These are phyloP conservation scores for Obelidium mucronatum DNA, from an alignment of 192 early-diverging fungal species.

Conservation along the genomic window DNA sequence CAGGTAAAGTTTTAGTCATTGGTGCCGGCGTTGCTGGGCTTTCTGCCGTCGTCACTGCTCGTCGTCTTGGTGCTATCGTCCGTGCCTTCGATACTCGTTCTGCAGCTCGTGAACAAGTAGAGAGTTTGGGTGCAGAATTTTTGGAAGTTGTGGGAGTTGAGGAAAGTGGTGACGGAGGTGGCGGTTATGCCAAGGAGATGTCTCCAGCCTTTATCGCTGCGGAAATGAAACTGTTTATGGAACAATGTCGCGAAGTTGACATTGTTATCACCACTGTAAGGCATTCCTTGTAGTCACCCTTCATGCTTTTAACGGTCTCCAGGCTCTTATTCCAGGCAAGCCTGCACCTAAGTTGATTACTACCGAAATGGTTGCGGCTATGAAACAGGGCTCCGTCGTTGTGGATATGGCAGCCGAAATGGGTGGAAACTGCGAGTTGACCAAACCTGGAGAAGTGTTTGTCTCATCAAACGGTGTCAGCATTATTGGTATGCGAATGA, in stretches of 20 bases:
- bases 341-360: conserved; percentile 47
- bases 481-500: conserved; percentile 34
- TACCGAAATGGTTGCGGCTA: conserved; percentile 38
- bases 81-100: conserved; percentile 45
- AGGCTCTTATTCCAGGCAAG: conserved; percentile 48
- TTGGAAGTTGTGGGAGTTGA: conserved; percentile 37
- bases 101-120: conserved; percentile 45
- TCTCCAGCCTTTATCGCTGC: conserved; percentile 42
- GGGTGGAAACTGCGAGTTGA: conserved; percentile 47
- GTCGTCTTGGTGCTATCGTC: conserved; percentile 50
- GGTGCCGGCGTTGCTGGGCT: conserved; percentile 51
- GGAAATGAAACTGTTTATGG: conserved; percentile 38
- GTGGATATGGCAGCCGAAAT: conserved; percentile 49
- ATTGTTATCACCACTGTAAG: conserved; percentile 47
- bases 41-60: conserved; percentile 39
- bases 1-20: conserved; percentile 44
- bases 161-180: conserved; percentile 40
- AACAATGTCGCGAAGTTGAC: conserved; percentile 44
- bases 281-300: background rate
- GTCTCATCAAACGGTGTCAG: conserved; percentile 41
- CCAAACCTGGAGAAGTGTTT: conserved; percentile 41
- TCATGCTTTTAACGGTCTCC: background rate
- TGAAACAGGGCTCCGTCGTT: conserved; percentile 48
- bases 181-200: conserved; percentile 49
- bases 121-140: conserved; percentile 44